phyloP scores from a whole-genome alignment of 1,284 basidiomycete species.

The Stereum hirsutum region DNA sequence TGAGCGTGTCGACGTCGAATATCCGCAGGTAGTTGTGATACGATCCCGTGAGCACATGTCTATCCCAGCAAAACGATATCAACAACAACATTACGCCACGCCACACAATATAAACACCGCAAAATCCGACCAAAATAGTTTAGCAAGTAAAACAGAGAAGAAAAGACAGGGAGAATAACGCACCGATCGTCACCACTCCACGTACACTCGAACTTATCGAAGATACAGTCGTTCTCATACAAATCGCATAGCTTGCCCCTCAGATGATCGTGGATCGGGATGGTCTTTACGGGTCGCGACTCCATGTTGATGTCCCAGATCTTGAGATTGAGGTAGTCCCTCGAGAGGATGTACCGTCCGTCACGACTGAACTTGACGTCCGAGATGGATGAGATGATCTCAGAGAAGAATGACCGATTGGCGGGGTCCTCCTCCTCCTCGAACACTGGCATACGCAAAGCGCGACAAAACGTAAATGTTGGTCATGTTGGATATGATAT shows the following conservation, averaged over 20 bases:
- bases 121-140: too few species aligned
- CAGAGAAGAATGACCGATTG: slow-evolving; percentile 99
- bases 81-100: background rate
- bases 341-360: slow-evolving; percentile 92
- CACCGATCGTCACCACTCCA: slow-evolving; percentile 95
- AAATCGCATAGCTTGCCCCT: slow-evolving; percentile 96
- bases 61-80: slow-evolving; percentile 25
- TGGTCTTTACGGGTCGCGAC: slow-evolving; percentile 91
- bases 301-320: slow-evolving; percentile 99
- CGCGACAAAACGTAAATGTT: slow-evolving; percentile 8
- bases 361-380: slow-evolving; percentile 99
- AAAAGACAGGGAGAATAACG: slow-evolving; percentile 27
- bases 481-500: slow-evolving; percentile 8
- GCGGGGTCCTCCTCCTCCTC: slow-evolving; percentile 98
- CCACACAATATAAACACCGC: slow-evolving; percentile 5
- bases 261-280: slow-evolving; percentile 97
- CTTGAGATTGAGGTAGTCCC: slow-evolving; percentile 97
- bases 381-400: slow-evolving; percentile 99
- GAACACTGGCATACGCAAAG: slow-evolving; percentile 52
- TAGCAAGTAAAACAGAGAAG: background rate
- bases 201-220: slow-evolving; percentile 98
- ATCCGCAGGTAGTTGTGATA: slow-evolving; percentile 99
- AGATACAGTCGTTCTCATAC: slow-evolving; percentile 99
- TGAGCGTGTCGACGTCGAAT: slow-evolving; percentile 88
- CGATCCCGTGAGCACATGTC: slow-evolving; percentile 92